These are phyloP conservation scores for Pichia membranifaciens DNA, from an alignment of 805 yeast genomes.

Conservation along the genomic window DNA sequence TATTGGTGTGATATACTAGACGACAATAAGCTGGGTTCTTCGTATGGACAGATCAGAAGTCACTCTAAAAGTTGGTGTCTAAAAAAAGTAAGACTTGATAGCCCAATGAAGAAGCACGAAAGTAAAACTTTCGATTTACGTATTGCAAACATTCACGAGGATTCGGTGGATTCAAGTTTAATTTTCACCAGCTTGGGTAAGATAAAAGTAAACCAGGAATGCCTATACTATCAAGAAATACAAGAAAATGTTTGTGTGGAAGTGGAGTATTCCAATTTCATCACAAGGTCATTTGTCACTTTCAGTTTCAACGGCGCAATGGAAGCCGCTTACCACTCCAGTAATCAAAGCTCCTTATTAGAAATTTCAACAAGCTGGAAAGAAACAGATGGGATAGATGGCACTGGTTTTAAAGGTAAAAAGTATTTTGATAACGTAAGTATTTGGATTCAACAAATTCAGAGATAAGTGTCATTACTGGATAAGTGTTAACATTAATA, in stretches of 20 bases:
- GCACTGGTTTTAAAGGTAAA: constrained; percentile 49
- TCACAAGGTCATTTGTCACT: neutral
- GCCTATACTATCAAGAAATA: neutral
- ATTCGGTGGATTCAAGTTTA: neutral
- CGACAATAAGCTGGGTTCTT: too few species aligned
- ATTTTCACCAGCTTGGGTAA: neutral
- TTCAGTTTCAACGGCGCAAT: constrained; percentile 10
- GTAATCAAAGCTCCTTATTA: too few species aligned
- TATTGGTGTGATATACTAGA: constrained; percentile 37
- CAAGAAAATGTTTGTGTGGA: constrained; percentile 8
- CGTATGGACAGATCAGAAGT: neutral
- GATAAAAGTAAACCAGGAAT: neutral
- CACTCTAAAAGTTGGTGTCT: neutral
- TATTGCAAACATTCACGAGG: neutral
- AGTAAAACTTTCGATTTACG: neutral
- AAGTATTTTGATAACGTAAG: constrained; percentile 40
- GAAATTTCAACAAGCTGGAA: constrained; percentile 32
- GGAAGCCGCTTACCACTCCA: constrained; percentile 1
- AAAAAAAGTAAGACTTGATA: neutral
- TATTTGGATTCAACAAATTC: neutral
- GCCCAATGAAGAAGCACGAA: neutral
- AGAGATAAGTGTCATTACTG: too few species aligned
- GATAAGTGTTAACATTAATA: too few species aligned
- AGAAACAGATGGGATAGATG: constrained; percentile 63
- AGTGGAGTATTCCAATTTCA: neutral